Evolutionary conservation across 441 rosid genomes (phyloP).

Genomic region (Metrosideros polymorpha): DNA sequence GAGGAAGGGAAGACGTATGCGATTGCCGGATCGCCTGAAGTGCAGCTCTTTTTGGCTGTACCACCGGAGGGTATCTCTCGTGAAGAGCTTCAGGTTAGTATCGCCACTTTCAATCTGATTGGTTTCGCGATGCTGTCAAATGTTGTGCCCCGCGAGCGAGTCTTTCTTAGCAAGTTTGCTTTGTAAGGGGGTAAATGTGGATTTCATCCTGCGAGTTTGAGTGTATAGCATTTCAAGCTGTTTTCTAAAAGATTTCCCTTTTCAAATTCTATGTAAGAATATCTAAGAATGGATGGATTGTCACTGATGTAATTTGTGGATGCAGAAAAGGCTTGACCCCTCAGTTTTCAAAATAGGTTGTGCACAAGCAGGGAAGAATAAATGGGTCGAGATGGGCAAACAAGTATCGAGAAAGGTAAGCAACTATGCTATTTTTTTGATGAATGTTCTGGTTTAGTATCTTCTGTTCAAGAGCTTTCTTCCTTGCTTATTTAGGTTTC

Average conservation of each 20-base stretch:
- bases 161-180: background rate
- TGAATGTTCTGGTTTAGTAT: background rate
- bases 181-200: background rate
- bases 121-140: too few relatives aligned
- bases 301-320: background rate
- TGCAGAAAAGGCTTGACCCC: slow-evolving; percentile 67
- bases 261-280: background rate
- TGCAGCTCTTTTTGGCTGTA: slow-evolving; percentile 63
- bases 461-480: background rate
- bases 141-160: background rate
- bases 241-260: background rate
- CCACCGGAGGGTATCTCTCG: slow-evolving; percentile 68
- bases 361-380: slow-evolving; percentile 70
- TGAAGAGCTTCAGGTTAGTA: slow-evolving; percentile 60
- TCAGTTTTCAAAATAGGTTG: slow-evolving; percentile 63
- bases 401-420: slow-evolving; percentile 75
- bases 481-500: background rate
- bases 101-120: background rate
- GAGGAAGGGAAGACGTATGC: slow-evolving; percentile 80
- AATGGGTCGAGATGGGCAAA: slow-evolving; percentile 90
- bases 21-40: slow-evolving; percentile 71
- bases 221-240: background rate
- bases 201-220: background rate
- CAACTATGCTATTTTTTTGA: background rate
- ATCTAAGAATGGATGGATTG: background rate